phyloP scores from a whole-genome alignment of 768 basidiomycete genomes.

The Psilocybe subaeruginosa region DNA sequence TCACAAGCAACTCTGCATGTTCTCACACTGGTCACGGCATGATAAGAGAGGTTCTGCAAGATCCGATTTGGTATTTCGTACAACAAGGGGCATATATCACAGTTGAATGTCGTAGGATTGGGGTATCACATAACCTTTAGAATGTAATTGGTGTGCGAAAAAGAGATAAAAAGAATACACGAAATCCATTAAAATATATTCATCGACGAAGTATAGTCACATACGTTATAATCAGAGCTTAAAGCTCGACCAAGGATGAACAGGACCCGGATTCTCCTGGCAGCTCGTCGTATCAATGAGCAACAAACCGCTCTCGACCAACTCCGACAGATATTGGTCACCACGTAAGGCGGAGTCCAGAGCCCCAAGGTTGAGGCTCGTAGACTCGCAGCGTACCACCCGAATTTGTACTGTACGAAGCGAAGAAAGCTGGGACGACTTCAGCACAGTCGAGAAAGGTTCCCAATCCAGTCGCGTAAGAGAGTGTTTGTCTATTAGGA shows the following conservation, averaged over 20 bases:
- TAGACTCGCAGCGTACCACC: neutral
- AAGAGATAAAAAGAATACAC: too few relatives aligned
- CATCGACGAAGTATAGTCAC: too few relatives aligned
- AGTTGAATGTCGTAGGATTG: too few relatives aligned
- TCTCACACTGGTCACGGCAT: too few relatives aligned
- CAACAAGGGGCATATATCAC: too few relatives aligned
- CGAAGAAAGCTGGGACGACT: neutral
- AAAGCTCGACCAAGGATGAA: neutral
- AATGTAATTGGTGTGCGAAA: too few relatives aligned
- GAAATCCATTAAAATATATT: too few relatives aligned
- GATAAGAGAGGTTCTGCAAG: too few relatives aligned
- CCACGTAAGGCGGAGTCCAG: neutral
- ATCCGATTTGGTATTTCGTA: too few relatives aligned
- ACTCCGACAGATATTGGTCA: slow-evolving; percentile 6
- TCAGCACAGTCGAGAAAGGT: neutral
- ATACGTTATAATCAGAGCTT: neutral
- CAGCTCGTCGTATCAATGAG: neutral
- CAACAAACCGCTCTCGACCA: neutral
- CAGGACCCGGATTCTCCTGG: neutral
- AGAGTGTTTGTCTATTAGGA: neutral
- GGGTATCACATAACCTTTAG: too few relatives aligned
- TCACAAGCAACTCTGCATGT: too few relatives aligned
- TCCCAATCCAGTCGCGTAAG: slow-evolving; percentile 7
- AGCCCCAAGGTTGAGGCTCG: neutral
- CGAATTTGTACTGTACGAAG: neutral